Conservation (phyloP, 2,329 filamentous ascomycete genomes). For the Alternaria gaisen region DNA sequence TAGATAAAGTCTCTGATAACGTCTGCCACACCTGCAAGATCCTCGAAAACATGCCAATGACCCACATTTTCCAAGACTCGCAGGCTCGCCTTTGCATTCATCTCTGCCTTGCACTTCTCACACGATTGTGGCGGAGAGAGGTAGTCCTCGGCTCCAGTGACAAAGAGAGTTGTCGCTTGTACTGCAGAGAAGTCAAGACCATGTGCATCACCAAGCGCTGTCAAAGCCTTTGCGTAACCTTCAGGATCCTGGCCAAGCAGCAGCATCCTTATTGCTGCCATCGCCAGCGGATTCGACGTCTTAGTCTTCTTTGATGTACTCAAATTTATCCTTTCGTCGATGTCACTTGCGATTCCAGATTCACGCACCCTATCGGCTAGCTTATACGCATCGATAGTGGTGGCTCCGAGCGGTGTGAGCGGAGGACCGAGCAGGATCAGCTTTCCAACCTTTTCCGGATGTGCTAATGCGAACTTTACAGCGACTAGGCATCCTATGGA, state of each 20-base stretch:
- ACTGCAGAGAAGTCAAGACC: conserved; percentile 42
- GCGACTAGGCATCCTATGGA: conserved; percentile 63
- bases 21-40: conserved; percentile 44
- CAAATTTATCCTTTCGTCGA: background rate
- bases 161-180: background rate
- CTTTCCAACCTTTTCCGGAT: conserved; percentile 38
- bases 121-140: background rate
- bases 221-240: conserved; percentile 64
- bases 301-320: background rate
- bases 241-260: conserved; percentile 61
- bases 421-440: background rate
- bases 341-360: conserved; percentile 39
- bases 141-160: background rate
- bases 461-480: conserved; percentile 51
- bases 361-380: background rate
- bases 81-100: conserved; percentile 27
- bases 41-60: conserved; percentile 63
- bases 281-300: conserved; percentile 50
- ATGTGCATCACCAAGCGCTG: conserved; percentile 57
- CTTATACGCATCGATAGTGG: background rate
- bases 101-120: background rate
- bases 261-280: conserved; percentile 55
- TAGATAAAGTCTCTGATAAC: background rate
- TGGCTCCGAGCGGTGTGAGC: background rate
- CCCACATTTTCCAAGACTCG: conserved; percentile 55